These are phyloP conservation scores for Bullera alba DNA, from an alignment of 768 basidiomycete species.

Conservation along the genomic window DNA sequence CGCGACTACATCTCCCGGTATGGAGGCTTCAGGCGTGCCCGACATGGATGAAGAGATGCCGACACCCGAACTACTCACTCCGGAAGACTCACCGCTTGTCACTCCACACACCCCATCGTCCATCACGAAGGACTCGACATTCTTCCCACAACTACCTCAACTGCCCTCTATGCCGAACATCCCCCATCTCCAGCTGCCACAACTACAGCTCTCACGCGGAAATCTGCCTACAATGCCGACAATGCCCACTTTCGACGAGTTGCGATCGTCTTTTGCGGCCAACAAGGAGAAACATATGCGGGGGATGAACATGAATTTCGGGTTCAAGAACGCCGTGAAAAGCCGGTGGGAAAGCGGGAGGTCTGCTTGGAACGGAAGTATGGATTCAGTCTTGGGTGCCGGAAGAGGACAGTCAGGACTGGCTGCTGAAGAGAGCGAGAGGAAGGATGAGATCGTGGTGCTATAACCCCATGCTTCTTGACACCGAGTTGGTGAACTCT, in stretches of 20 bases:
- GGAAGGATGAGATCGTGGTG: no score
- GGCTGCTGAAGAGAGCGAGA: no score
- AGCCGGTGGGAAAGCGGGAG: slow-evolving; percentile 29
- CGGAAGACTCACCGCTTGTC: slow-evolving; percentile 31
- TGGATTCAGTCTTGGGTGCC: neutral
- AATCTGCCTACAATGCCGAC: slow-evolving; percentile 7
- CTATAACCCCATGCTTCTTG: no score
- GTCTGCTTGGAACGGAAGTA: no score
- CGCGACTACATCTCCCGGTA: neutral
- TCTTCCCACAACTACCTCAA: neutral
- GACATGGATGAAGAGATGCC: neutral
- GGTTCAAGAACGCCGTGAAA: slow-evolving; percentile 37
- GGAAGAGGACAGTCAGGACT: neutral
- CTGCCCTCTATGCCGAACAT: neutral
- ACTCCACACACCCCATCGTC: slow-evolving; percentile 29
- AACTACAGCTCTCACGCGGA: no score
- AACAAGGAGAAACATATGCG: neutral
- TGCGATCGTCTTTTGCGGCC: slow-evolving; percentile 6
- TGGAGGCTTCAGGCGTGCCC: neutral
- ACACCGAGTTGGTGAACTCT: no score
- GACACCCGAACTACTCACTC: slow-evolving; percentile 6
- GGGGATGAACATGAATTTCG: slow-evolving; percentile 7
- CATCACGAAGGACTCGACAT: slow-evolving; percentile 6
- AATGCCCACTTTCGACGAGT: slow-evolving; percentile 12
- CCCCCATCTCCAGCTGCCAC: slow-evolving; percentile 5